Evolutionary conservation across 176 grass and related monocot genomes (phyloP).

Genomic region (Otatea glauca): DNA sequence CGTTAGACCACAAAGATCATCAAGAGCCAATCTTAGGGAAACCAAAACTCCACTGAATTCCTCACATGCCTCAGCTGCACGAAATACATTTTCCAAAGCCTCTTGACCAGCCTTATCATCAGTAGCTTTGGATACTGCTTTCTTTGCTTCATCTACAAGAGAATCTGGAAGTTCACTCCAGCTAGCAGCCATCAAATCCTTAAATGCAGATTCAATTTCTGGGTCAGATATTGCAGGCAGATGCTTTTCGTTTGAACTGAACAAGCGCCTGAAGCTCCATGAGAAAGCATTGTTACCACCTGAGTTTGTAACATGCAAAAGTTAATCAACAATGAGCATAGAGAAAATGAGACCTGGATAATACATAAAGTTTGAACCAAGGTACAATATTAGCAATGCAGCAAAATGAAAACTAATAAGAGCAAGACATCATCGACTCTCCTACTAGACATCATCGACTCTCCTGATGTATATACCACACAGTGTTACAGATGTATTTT

Average conservation of each 20-base stretch:
- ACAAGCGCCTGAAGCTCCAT: constrained; percentile 55
- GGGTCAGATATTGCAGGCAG: constrained; percentile 73
- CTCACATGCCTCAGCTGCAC: constrained; percentile 84
- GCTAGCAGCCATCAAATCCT: constrained; percentile 87
- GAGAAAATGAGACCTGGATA: background rate
- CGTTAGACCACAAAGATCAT: constrained; percentile 79
- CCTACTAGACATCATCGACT: background rate
- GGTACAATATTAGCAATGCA: constrained; percentile 11
- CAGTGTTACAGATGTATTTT: background rate
- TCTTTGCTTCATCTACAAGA: constrained; percentile 70
- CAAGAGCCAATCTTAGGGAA: constrained; percentile 88
- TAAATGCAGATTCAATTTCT: constrained; percentile 74
- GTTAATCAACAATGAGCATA: constrained; percentile 14
- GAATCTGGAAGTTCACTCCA: constrained; percentile 85
- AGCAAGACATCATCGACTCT: background rate
- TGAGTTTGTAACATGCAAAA: constrained; percentile 39
- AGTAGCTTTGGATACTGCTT: constrained; percentile 71
- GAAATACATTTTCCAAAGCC: constrained; percentile 69
- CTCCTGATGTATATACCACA: background rate
- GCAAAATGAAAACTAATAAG: constrained; percentile 22
- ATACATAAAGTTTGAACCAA: background rate
- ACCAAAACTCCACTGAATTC: constrained; percentile 82
- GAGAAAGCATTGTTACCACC: constrained; percentile 53
- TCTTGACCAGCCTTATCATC: constrained; percentile 67
- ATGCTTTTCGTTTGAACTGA: constrained; percentile 69